Evolutionary conservation across 805 yeast genomes (phyloP).

Genomic region (Candida arabinofermentans): DNA sequence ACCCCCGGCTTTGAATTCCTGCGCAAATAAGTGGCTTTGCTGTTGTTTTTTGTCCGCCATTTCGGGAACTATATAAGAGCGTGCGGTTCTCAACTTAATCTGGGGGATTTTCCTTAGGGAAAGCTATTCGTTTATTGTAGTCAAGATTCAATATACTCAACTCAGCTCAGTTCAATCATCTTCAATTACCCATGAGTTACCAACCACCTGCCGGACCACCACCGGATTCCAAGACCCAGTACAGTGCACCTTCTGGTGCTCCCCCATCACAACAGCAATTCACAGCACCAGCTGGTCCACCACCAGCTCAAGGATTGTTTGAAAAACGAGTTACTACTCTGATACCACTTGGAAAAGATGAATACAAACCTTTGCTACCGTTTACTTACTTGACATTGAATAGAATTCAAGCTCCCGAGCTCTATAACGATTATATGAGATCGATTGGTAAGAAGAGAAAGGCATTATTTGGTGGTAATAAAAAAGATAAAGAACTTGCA

Average conservation of each 20-base stretch:
- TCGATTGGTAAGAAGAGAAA: conserved; percentile 18
- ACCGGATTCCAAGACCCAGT: conserved; percentile 1
- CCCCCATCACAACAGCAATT: conserved; percentile 7
- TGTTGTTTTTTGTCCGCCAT: too few species aligned
- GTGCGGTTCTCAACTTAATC: too few species aligned
- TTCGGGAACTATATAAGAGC: too few species aligned
- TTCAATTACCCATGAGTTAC: neutral
- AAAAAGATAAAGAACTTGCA: conserved; percentile 15
- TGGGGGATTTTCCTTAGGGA: too few species aligned
- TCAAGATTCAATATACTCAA: too few species aligned
- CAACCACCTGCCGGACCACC: conserved; percentile 2
- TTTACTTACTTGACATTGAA: conserved; percentile 19
- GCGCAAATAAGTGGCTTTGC: too few species aligned
- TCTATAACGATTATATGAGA: conserved; percentile 19
- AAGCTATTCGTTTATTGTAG: too few species aligned
- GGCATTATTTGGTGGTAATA: conserved; percentile 18
- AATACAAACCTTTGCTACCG: conserved; percentile 15
- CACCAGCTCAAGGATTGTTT: conserved; percentile 9
- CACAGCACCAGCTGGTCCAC: conserved; percentile 18
- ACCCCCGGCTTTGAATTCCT: too few species aligned
- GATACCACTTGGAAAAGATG: conserved; percentile 7
- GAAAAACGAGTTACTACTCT: conserved; percentile 6
- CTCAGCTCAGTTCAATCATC: conserved; percentile 1
- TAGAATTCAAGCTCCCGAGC: conserved; percentile 20
- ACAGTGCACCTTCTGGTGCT: conserved; percentile 5